Base-by-base conservation (phyloP, 169 alveolate species). In the Cryptosporidium xiaoi region DNA sequence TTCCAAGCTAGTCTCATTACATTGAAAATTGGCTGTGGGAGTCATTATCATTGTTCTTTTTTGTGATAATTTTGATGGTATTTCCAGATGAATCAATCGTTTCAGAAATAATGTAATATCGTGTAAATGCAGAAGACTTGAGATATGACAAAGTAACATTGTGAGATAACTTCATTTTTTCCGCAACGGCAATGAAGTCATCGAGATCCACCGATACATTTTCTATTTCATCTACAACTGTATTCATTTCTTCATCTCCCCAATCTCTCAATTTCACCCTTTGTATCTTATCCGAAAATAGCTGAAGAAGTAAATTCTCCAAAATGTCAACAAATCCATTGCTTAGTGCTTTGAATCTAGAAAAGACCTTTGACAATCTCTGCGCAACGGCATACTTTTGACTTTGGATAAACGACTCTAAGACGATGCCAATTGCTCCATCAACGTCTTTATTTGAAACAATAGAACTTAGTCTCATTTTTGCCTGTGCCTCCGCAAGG, bases 401-500 rank as follows among this genome's bases (percentile, higher is more conserved):
- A 40, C 98, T 94, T 83, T 98, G 96, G 1, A 97, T 93, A 93
- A 96, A 98, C 46, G 98, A 95, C 90, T 97, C 99, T 33, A 98
- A 91, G 64, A 98, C 95, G 87, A 98, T 96, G 31, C 98, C 97
- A 58, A 98, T 98, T 7, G 99, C 99, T 50, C 93, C 93, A 91
- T 98, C 99, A 51, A 98, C 95, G 92, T 98, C 99, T 64, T 83
- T 84, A 51, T 96, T 93, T 82, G 96, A 95, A 55, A 98, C 99
- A 58, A 93, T 92, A 64, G 97, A 98, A 71, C 99, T 94, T 24
- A 98, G 93, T 65, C 98, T 95, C 99, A 98, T 97, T 91, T 95
- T 96, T 20, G 98, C 99, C 90, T 94, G 94, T 34, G 99, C 98
- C 92, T 98, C 99, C 4, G 99, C 95, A 83, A 97, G 96, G 87